A percentile compares a stretch with the other conserved stretches of the same genome.
Evolutionary conservation across 2,329 filamentous ascomycete genomes (phyloP).

Genomic region (Gremmenia infestans): DNA sequence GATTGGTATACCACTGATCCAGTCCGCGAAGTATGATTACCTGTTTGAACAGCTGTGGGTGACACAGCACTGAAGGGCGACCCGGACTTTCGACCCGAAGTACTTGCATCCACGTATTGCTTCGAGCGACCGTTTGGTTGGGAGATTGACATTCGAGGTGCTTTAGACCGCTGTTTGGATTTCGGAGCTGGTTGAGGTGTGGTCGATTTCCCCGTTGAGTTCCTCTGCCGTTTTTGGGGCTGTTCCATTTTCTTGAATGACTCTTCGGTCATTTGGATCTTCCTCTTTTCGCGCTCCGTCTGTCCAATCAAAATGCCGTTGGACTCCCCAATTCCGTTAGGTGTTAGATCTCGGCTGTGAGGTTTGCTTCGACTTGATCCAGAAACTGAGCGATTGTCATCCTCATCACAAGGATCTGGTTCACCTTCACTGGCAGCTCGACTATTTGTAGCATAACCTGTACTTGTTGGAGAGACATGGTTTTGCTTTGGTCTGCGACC

Average conservation of each 20-base stretch:
- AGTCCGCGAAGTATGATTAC: constrained; percentile 11
- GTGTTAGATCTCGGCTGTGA: constrained; percentile 61
- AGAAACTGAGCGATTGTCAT: constrained; percentile 45
- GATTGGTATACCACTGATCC: constrained; percentile 16
- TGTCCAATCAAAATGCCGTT: constrained; percentile 48
- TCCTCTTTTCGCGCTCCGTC: constrained; percentile 62
- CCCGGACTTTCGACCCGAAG: constrained; percentile 27
- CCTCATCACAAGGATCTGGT: constrained; percentile 49
- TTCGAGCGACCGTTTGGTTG: constrained; percentile 19
- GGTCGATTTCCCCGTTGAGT: constrained; percentile 9
- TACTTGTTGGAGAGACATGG: constrained; percentile 57
- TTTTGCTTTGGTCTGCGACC: constrained; percentile 45
- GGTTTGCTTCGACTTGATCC: constrained; percentile 58
- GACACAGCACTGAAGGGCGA: constrained; percentile 28
- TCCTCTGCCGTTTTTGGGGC: constrained; percentile 56
- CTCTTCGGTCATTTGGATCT: constrained; percentile 62
- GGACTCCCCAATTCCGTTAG: constrained; percentile 50
- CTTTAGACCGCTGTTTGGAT: constrained; percentile 28
- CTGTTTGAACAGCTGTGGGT: constrained; percentile 19
- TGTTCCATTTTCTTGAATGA: constrained; percentile 56
- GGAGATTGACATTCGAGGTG: constrained; percentile 22
- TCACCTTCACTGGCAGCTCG: constrained; percentile 59
- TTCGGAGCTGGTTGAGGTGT: constrained; percentile 26
- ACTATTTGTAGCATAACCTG: constrained; percentile 57
- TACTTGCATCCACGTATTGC: constrained; percentile 29